phyloP scores from a whole-genome alignment of 768 basidiomycete genomes.

The Leucocoprinus sp. region DNA sequence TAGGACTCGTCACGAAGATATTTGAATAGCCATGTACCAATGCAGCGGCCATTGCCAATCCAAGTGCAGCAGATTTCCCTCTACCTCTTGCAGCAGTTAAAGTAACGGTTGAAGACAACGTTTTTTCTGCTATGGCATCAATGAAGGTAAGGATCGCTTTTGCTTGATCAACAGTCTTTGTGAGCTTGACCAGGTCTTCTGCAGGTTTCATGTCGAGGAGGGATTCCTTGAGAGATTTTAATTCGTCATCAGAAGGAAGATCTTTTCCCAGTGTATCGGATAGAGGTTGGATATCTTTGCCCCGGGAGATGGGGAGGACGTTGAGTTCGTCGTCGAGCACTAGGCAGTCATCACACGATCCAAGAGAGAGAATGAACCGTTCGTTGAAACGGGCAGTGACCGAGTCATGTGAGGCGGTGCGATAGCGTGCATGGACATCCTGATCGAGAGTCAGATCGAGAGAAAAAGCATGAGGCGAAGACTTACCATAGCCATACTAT shows the following conservation, averaged over 20 bases:
- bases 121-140: slow-evolving; percentile 89
- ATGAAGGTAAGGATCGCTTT: slow-evolving; percentile 92
- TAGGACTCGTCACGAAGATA: slow-evolving; percentile 96
- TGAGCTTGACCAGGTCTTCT: slow-evolving; percentile 82
- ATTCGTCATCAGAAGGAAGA: slow-evolving; percentile 46
- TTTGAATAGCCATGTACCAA: slow-evolving; percentile 93
- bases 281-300: slow-evolving; percentile 81
- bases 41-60: slow-evolving; percentile 88
- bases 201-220: slow-evolving; percentile 79
- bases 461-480: not conserved
- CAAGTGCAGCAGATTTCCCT: slow-evolving; percentile 95
- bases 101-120: slow-evolving; percentile 88
- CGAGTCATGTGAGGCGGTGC: slow-evolving; percentile 83
- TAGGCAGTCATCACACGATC: slow-evolving; percentile 86
- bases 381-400: slow-evolving; percentile 97
- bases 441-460: slow-evolving; percentile 21
- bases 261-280: slow-evolving; percentile 30
- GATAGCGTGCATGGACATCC: slow-evolving; percentile 94
- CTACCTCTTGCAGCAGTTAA: slow-evolving; percentile 92
- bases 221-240: slow-evolving; percentile 71
- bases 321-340: slow-evolving; percentile 97
- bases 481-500: slow-evolving; percentile 77
- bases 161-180: slow-evolving; percentile 91
- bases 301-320: slow-evolving; percentile 90
- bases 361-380: slow-evolving; percentile 95